Conservation (phyloP, 2,329 filamentous ascomycete species). For the Colletotrichum sp. region DNA sequence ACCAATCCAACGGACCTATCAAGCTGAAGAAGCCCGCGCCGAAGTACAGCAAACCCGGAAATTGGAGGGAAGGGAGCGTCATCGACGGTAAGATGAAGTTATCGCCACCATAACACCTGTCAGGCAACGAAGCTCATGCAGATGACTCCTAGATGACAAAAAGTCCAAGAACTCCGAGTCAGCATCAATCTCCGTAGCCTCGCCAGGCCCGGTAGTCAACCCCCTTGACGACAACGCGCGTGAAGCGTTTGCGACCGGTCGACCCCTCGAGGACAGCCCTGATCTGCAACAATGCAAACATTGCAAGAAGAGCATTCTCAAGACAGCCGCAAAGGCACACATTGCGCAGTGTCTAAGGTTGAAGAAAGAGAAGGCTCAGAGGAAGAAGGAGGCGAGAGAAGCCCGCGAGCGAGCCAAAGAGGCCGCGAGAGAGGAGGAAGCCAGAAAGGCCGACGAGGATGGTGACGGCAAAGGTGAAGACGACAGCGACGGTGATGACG, state of each 20-base stretch:
- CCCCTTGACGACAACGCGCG: conserved; percentile 77
- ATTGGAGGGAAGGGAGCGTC: conserved; percentile 73
- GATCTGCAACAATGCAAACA: conserved; percentile 90
- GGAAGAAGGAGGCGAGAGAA: conserved; percentile 77
- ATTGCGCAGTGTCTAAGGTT: conserved; percentile 83
- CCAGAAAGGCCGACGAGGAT: conserved; percentile 54
- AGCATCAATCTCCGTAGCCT: conserved; percentile 39
- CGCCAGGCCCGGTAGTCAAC: conserved; percentile 64
- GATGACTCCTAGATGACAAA: conserved; percentile 52
- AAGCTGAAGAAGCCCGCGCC: conserved; percentile 69
- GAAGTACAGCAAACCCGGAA: conserved; percentile 70
- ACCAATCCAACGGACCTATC: conserved; percentile 51
- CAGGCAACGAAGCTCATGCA: not conserved
- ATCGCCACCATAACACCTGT: not conserved
- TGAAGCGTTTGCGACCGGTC: conserved; percentile 81
- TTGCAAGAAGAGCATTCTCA: conserved; percentile 88
- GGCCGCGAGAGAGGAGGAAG: conserved; percentile 62
- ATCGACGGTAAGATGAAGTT: conserved; percentile 55
- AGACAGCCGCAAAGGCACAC: conserved; percentile 76
- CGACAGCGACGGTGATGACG: conserved; percentile 50
- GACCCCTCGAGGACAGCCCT: conserved; percentile 79
- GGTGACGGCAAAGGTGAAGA: conserved; percentile 56
- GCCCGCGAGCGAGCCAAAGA: conserved; percentile 71
- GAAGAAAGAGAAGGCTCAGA: conserved; percentile 81
- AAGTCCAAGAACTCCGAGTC: conserved; percentile 53